A percentile compares a stretch with the other conserved stretches of the same genome.
Conservation (phyloP, 139 green algal genomes). For the Chlorella sp. region DNA sequence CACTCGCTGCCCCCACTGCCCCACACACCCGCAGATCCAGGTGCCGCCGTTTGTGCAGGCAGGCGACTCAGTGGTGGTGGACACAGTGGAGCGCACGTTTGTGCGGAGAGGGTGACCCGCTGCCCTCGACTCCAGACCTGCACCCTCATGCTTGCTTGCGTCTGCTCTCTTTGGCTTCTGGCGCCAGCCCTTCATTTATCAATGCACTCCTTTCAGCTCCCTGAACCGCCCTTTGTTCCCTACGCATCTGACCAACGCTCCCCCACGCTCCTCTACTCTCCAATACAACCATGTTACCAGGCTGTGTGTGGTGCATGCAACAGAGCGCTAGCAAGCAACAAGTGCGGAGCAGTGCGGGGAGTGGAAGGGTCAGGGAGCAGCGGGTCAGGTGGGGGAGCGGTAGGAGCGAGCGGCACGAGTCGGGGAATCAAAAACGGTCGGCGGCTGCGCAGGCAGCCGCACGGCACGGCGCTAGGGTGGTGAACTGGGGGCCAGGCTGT, state of each 20-base stretch:
- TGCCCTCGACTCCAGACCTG: too few relatives aligned
- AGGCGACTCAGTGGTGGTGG: slow-evolving; percentile 50
- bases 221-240: background rate
- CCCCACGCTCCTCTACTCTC: too few relatives aligned
- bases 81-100: slow-evolving; percentile 53
- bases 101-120: slow-evolving; percentile 40
- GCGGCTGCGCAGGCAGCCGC: background rate
- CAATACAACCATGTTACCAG: too few relatives aligned
- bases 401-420: background rate
- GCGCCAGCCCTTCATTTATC: too few relatives aligned
- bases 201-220: too few relatives aligned
- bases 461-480: background rate
- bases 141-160: too few relatives aligned
- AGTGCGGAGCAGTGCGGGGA: slow-evolving; percentile 10
- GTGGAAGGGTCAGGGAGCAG: background rate
- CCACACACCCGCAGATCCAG: slow-evolving; percentile 17
- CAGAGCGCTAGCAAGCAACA: background rate
- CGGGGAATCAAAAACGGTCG: background rate
- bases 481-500: background rate
- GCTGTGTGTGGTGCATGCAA: background rate
- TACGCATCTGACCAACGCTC: too few relatives aligned
- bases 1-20: background rate
- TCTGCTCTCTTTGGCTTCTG: too few relatives aligned
- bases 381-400: background rate
- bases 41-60: slow-evolving; percentile 51